Evolutionary conservation across 2,329 filamentous ascomycete genomes (phyloP), one percentile per base, ranked within the genome.

Genomic region (Exserohilum rostratum): DNA sequence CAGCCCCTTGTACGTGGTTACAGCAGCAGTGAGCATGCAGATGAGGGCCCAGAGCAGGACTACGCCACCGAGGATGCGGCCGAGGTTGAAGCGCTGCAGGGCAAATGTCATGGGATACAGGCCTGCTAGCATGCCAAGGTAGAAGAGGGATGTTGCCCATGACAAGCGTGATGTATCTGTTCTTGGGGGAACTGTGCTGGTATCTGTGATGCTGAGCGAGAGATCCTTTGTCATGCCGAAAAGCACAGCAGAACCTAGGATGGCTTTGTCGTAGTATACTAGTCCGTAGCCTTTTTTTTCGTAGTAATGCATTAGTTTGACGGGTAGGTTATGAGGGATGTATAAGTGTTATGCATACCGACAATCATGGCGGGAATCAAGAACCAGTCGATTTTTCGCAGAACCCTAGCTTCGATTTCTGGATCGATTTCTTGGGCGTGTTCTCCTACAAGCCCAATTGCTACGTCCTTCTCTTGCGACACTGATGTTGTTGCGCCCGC

Each of bases 111-210:
- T 86, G 1, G 89, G 89, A 58, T 90, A 91, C 3, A 90, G 77
- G 0, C 89, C 89, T 0, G 83, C 85, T 2, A 93, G 80, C 87
- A 90, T 90, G 33, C 89, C 89, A 62, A 92, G 91, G 77, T 91
- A 92, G 77, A 92, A 91, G 65, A 91, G 80, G 0, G 87, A 91
- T 0, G 88, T 91, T 2, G 89, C 89, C 89, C 89, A 92, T 61
- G 83, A 87, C 25, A 92, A 82, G 10, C 89, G 83, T 0, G 83
- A 81, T 0, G 90, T 91, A 67, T 89, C 83, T 13, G 82, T 83
- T 0, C 82, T 83, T 0, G 71, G 80, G 0, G 87, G 86, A 1
- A 71, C 77, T 2, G 76, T 80, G 1, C 77, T 72, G n/a, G 78
- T 68, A 58, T 83, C 74, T 6, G 83, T 75, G 3, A 89, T 75